Conservation (phyloP, 352 stramenopile species). For the Pilasporangium apinafurcum region DNA sequence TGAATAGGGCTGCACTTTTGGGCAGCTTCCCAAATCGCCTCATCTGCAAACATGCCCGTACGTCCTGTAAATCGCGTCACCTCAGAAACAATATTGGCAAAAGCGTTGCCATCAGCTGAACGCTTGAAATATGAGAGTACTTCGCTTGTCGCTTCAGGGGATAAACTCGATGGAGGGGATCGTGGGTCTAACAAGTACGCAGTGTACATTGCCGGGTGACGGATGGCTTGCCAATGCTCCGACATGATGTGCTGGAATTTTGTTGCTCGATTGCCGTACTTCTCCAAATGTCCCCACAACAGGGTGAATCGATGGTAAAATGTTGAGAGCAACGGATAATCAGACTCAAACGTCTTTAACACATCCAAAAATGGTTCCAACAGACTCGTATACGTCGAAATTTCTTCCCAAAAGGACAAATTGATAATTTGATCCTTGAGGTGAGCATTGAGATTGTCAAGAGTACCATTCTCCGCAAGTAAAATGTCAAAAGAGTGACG, state of each 20-base stretch:
- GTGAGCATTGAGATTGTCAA: conserved; percentile 21
- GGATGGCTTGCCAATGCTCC: conserved; percentile 46
- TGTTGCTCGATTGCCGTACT: conserved; percentile 35
- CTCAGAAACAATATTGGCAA: conserved; percentile 51
- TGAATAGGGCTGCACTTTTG: conserved; percentile 65
- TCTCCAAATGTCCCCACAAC: conserved; percentile 59
- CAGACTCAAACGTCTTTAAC: conserved; percentile 53
- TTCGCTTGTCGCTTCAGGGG: conserved; percentile 47
- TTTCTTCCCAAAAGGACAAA: conserved; percentile 48
- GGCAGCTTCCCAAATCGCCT: conserved; percentile 67
- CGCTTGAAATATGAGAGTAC: conserved; percentile 57
- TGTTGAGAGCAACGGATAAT: conserved; percentile 56
- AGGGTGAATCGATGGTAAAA: conserved; percentile 74
- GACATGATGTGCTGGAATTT: conserved; percentile 53
- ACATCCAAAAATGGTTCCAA: conserved; percentile 67
- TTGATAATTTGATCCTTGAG: conserved; percentile 41
- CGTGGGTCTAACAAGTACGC: conserved; percentile 73
- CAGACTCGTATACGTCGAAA: conserved; percentile 41
- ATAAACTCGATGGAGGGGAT: conserved; percentile 44
- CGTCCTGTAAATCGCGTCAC: conserved; percentile 60
- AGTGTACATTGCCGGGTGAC: conserved; percentile 69
- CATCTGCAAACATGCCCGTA: conserved; percentile 59
- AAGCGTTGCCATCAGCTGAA: conserved; percentile 24
- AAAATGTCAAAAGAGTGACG: conserved; percentile 54
- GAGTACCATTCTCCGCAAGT: conserved; percentile 36